Base-by-base conservation (phyloP, 495 filamentous ascomycete species). In the Daldinia childiae region DNA sequence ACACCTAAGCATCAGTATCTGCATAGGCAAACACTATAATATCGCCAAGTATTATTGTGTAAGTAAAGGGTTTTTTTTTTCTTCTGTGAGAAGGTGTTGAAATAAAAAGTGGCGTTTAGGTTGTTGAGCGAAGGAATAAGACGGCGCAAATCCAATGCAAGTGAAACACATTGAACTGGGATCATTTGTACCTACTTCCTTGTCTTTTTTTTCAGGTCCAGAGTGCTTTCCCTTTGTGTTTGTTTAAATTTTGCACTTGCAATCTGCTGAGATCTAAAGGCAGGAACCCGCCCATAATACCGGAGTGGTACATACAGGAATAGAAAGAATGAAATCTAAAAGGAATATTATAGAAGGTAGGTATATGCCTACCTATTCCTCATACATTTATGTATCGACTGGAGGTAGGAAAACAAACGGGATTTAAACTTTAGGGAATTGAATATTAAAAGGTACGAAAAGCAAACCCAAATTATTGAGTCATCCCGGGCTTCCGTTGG, bases 361-460 rank as follows among this genome's bases (percentile, higher is more conserved):
- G 1, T 26, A 26, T 26, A 26, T 1, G 3, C 26, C 1, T 11
- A 3, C 7, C 7, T 32, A 3, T 26, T 11, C 30, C 30, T 12
- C 32, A 34, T 34, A 12, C 11, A 36, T 12, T 36, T 36, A 36
- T 36, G 12, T 36, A 5, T 14, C 12, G 0, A n/a, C n/a, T n/a
- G n/a, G n/a, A 14, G 12, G 27, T 11, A 34, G 12, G 30, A 24
- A 38, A 66, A 58, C 68, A 66, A 71, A 54, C 63, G 62, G 52
- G 17, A 43, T 66, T 55, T 34, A 64, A 55, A 48, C 43, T 70
- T 27, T 58, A 58, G 55, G 59, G 65, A 61, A 62, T 54, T 62
- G 41, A 65, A 51, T 27, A 5, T 54, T 27, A 65, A 48, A 48
- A 11, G 1, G 9, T 38, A 54, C 38, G 34, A 54, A 48, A 62